A percentile compares a stretch with the other conserved stretches of the same genome.
phyloP scores from a whole-genome alignment of 78 protist species.

The Monosiga brevicollis region DNA sequence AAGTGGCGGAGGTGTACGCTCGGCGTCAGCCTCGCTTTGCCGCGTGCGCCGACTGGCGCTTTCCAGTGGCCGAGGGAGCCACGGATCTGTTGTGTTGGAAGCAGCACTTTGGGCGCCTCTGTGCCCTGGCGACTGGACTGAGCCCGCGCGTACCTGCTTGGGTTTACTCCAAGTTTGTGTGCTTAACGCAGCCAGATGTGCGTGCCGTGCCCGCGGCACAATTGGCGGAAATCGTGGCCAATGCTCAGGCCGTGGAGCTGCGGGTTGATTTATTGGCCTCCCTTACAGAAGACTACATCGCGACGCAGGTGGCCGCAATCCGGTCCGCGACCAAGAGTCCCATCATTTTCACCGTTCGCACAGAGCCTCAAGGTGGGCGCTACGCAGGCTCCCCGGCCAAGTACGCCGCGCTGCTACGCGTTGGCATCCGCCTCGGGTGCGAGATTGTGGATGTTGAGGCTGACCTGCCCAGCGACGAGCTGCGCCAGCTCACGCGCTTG shows the following conservation, averaged over 20 bases:
- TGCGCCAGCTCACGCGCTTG: no score
- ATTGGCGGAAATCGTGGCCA: no score
- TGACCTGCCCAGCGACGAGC: not conserved
- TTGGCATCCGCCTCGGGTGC: conserved; percentile 45
- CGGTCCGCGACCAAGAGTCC: conserved; percentile 20
- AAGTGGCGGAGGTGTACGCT: not conserved
- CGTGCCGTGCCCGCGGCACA: not conserved
- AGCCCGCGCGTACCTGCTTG: no score
- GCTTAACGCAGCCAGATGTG: no score
- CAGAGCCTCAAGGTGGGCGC: conserved; percentile 37
- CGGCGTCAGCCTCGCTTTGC: conserved; percentile 19
- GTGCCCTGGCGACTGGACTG: no score
- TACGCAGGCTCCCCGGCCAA: conserved; percentile 8
- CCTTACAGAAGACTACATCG: not conserved
- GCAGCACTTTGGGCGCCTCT: no score
- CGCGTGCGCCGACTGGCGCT: not conserved
- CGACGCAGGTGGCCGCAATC: conserved; percentile 21
- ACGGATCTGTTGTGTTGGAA: no score
- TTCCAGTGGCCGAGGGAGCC: conserved; percentile 7
- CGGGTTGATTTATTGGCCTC: conserved; percentile 39
- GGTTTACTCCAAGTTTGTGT: not conserved
- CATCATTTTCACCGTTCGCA: conserved; percentile 45
- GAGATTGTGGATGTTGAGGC: conserved; percentile 54
- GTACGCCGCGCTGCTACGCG: not conserved
- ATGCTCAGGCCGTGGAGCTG: conserved; percentile 42